Evolutionary conservation across 2,329 filamentous ascomycete genomes (phyloP), one percentile per base, ranked within the genome.

Genomic region (Colletotrichum sojae): DNA sequence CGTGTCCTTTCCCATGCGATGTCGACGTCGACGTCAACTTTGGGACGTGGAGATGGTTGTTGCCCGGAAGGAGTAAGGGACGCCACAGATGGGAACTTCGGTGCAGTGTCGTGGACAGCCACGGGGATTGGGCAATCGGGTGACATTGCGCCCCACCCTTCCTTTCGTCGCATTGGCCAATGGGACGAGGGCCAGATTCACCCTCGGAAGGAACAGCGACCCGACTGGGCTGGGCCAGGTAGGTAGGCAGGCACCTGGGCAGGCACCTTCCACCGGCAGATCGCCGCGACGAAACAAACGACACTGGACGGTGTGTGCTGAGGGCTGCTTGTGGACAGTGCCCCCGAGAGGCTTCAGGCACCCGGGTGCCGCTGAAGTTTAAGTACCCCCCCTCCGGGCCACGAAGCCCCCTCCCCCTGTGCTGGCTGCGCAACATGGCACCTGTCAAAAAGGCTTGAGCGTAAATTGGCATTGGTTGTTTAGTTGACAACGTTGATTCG

Each of bases 371-470:
- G 59, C 59, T 54, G 48, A 54, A 62, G 59, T 36, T 54, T 62
- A 45, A 25, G 31, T 36, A 27, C 18, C 46, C 22, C 22, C 22
- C 22, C 22, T 4, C 22, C 22, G 22, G 22, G 22, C 22, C 25
- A 59, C 36, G 12, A 16, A 16, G 22, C 22, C 43, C 45, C 45
- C 45, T 4, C 43, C 45, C 45, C 45, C 27, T 43, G 16, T 49
- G 25, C 20, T 46, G 56, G 10, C 43, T 16, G 16, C 27, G 43
- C n/a, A 20, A 52, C 49, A 62, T 54, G 49, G 49, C 49, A 62
- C 48, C 59, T 54, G 59, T 62, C 59, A 53, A 40, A 52, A 51
- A 52, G 27, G 57, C 46, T 60, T 60, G 51, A 60, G 48, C 49
- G 20, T 36, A 45, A 36, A 8, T 13, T 6, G 9, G 2, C 22